Evolutionary conservation across 257 asterid genomes (phyloP).

Genomic region (Lithospermum erythrorhizon): DNA sequence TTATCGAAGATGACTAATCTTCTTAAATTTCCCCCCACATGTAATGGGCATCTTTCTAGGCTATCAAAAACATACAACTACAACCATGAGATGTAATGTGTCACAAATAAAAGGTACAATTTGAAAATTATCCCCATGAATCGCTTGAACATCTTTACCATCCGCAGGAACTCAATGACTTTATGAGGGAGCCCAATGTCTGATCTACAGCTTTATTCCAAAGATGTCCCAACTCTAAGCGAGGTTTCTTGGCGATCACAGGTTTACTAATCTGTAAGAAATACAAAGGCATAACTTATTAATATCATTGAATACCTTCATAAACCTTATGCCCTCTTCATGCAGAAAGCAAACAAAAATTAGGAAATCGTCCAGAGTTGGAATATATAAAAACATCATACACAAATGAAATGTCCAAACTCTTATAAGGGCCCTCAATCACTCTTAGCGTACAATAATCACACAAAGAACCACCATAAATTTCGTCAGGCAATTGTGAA

Average conservation of each 20-base stretch:
- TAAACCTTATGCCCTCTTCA: no score
- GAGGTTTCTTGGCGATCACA: conserved; percentile 15
- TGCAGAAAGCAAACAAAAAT: no score
- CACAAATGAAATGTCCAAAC: no score
- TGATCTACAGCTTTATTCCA: conserved; percentile 46
- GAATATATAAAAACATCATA: no score
- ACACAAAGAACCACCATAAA: no score
- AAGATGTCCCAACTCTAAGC: conserved; percentile 28
- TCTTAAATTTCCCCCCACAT: background rate
- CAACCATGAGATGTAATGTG: background rate
- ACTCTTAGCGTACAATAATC: no score
- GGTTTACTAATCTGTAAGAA: conserved; percentile 21
- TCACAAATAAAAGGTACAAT: background rate
- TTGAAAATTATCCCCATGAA: background rate
- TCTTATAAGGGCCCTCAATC: no score
- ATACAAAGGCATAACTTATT: background rate
- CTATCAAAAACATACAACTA: background rate
- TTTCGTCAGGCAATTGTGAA: no score
- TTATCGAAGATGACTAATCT: background rate
- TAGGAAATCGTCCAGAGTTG: no score
- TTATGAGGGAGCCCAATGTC: conserved; percentile 29
- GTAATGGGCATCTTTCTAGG: background rate
- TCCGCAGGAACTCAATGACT: conserved; percentile 36
- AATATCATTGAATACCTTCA: background rate
- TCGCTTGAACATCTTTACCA: conserved; percentile 21